phyloP scores from a whole-genome alignment of 345 rosid species.

The Eucalyptus polyanthemos region DNA sequence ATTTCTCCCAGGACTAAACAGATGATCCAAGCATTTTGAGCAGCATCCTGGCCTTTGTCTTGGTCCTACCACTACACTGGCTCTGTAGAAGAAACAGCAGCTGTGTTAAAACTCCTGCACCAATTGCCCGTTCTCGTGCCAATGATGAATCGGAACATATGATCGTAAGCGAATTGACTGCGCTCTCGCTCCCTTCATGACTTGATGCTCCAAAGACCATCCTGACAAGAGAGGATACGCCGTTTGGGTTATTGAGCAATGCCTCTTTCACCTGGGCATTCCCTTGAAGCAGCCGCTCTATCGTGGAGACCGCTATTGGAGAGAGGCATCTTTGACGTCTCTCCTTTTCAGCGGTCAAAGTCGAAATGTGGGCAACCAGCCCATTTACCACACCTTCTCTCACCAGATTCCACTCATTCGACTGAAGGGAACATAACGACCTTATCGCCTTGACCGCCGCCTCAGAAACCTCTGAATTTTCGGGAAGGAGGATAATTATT shows the following conservation, averaged over 20 bases:
- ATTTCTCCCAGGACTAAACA: not conserved
- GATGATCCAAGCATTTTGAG: not conserved
- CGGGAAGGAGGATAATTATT: conserved; percentile 8
- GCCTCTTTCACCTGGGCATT: conserved; percentile 17
- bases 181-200: conserved; percentile 49
- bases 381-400: conserved; percentile 13
- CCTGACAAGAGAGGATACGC: conserved; percentile 22
- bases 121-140: conserved; percentile 8
- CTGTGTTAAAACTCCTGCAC: not conserved
- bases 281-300: conserved; percentile 29
- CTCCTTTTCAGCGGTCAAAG: conserved; percentile 1
- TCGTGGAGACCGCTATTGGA: conserved; percentile 14
- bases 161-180: conserved; percentile 19
- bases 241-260: conserved; percentile 13
- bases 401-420: conserved; percentile 18
- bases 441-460: conserved; percentile 28
- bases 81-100: conserved; percentile 4
- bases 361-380: conserved; percentile 17
- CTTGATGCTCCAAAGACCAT: conserved; percentile 56
- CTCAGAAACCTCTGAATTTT: conserved; percentile 1
- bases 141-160: conserved; percentile 25
- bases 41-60: conserved; percentile 4
- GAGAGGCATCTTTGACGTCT: conserved; percentile 1
- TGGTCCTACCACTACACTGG: conserved; percentile 1
- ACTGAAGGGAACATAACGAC: conserved; percentile 22